Percentiles rank a stretch among this genome's conserved stretches.
These are phyloP conservation scores for Eucalyptus urophylla DNA, from an alignment of 345 rosid species.

Conservation along the genomic window DNA sequence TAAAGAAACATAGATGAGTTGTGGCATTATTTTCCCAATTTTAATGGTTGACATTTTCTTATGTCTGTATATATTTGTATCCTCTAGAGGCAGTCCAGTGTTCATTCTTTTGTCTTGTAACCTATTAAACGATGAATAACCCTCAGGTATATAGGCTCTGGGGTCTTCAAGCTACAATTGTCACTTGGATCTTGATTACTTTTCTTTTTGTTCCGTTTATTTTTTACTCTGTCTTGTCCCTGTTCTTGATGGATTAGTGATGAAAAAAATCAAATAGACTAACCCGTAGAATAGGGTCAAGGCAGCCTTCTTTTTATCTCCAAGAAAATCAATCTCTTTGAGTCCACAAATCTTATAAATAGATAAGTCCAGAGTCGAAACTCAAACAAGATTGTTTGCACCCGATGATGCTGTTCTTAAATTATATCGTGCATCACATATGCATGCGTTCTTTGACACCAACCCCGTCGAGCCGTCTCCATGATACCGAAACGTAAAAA, in stretches of 20 bases:
- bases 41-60: background rate
- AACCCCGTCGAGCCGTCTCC: background rate
- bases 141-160: background rate
- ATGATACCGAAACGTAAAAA: background rate
- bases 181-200: background rate
- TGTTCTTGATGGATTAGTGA: background rate
- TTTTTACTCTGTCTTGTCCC: background rate
- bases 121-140: background rate
- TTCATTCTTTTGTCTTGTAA: background rate
- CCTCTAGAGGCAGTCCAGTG: background rate
- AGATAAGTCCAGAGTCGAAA: background rate
- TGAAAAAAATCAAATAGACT: background rate
- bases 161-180: background rate
- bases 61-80: background rate
- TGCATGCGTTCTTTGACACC: background rate
- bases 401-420: background rate
- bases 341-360: background rate
- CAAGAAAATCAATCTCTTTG: background rate
- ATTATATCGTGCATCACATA: background rate
- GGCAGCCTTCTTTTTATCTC: background rate
- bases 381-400: background rate
- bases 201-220: background rate
- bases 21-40: background rate
- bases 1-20: background rate
- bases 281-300: background rate